These are phyloP conservation scores for Fusarium sp. DNA, from an alignment of 2,329 filamentous ascomycete species.

Conservation along the genomic window DNA sequence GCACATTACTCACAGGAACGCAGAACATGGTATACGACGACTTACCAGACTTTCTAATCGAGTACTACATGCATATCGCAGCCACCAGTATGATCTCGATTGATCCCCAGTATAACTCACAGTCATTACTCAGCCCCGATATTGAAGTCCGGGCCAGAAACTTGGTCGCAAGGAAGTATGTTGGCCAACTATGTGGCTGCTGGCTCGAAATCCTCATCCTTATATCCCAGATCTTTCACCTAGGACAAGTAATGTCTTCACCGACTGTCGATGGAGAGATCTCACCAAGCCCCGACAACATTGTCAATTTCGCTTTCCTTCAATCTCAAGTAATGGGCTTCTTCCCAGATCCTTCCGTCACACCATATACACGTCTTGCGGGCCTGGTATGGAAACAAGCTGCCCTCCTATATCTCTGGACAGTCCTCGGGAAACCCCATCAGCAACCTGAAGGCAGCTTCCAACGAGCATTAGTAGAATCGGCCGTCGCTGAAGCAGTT, in stretches of 20 bases:
- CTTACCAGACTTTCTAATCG: conserved; percentile 56
- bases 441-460: conserved; percentile 28
- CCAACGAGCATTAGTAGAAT: conserved; percentile 41
- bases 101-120: conserved; percentile 42
- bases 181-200: conserved; percentile 51
- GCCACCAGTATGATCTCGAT: conserved; percentile 59
- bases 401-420: conserved; percentile 55
- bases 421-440: conserved; percentile 45
- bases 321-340: conserved; percentile 55
- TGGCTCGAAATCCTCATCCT: conserved; percentile 52
- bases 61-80: conserved; percentile 60
- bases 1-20: conserved; percentile 48
- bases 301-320: conserved; percentile 55
- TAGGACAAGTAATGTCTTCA: conserved; percentile 54
- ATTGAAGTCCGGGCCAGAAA: conserved; percentile 45
- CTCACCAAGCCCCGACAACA: conserved; percentile 51
- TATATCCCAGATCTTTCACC: conserved; percentile 53
- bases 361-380: conserved; percentile 51
- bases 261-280: conserved; percentile 42
- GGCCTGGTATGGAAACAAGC: conserved; percentile 58
- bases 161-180: conserved; percentile 46
- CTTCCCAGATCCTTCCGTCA: conserved; percentile 49
- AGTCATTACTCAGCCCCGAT: conserved; percentile 45
- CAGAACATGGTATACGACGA: conserved; percentile 48
- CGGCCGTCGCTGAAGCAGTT: conserved; percentile 46